Evolutionary conservation across 331 rosid genomes (phyloP).

Genomic region (Telfairia occidentalis): DNA sequence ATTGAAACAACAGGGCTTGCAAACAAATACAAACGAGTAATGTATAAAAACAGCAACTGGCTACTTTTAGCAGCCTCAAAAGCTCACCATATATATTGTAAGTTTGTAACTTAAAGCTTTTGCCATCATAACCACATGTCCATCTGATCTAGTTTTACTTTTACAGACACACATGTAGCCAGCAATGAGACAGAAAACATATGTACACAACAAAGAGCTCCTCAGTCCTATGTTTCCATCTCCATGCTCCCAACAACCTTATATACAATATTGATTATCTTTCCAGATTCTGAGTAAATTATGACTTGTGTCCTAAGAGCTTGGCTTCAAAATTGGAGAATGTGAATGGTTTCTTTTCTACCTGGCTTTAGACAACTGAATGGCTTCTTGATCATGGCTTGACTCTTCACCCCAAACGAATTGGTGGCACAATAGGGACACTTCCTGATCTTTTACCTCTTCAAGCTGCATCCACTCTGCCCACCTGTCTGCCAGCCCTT

Average conservation of each 20-base stretch:
- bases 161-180: background rate
- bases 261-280: background rate
- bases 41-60: background rate
- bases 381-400: constrained; percentile 69
- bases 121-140: background rate
- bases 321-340: constrained; percentile 22
- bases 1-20: background rate
- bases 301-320: constrained; percentile 15
- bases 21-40: background rate
- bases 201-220: background rate
- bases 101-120: background rate
- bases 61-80: background rate
- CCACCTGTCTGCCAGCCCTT: constrained; percentile 77
- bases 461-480: constrained; percentile 74
- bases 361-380: constrained; percentile 74
- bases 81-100: background rate
- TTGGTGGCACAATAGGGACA: constrained; percentile 40
- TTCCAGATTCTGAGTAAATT: background rate
- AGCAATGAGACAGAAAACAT: background rate
- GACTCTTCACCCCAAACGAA: constrained; percentile 81
- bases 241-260: background rate
- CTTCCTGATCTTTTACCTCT: constrained; percentile 41
- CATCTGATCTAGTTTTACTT: background rate
- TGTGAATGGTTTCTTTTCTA: constrained; percentile 7
- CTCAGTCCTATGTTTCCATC: background rate